Evolutionary conservation across 495 filamentous ascomycete species (phyloP).

Genomic region (Wilcoxina mikolae): DNA sequence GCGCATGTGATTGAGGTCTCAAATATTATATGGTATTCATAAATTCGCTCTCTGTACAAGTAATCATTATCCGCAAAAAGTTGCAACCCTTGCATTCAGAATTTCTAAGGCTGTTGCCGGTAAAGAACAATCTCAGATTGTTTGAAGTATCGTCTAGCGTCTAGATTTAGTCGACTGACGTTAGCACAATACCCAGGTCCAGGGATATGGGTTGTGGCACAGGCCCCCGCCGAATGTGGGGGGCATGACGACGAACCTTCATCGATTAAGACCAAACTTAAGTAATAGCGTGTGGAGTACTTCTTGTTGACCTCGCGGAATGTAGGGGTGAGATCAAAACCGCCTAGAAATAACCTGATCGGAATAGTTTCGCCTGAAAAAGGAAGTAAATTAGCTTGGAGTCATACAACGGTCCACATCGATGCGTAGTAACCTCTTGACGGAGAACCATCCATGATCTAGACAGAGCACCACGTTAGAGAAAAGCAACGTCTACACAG

Average conservation of each 20-base stretch:
- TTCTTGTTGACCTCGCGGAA: conserved; percentile 99
- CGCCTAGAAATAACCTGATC: conserved; percentile 91
- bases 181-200: neutral
- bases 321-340: conserved; percentile 93
- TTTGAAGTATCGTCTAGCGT: conserved; percentile 96
- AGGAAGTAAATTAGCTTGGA: conserved; percentile 23
- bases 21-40: too few relatives aligned
- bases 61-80: too few relatives aligned
- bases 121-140: conserved; percentile 97
- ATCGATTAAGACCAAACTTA: conserved; percentile 91
- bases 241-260: conserved; percentile 47
- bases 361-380: conserved; percentile 81
- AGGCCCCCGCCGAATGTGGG: neutral
- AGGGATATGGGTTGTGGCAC: neutral
- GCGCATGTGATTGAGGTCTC: too few relatives aligned
- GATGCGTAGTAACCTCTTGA: conserved; percentile 48
- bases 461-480: conserved; percentile 1
- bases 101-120: conserved; percentile 69
- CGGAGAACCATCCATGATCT: conserved; percentile 99
- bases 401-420: neutral
- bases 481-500: conserved; percentile 6
- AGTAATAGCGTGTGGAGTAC: conserved; percentile 94
- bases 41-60: too few relatives aligned
- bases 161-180: conserved; percentile 33
- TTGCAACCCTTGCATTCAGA: too few relatives aligned